Base-by-base conservation (phyloP, 2,329 filamentous ascomycete species). In the Hypoxylon sp. region DNA sequence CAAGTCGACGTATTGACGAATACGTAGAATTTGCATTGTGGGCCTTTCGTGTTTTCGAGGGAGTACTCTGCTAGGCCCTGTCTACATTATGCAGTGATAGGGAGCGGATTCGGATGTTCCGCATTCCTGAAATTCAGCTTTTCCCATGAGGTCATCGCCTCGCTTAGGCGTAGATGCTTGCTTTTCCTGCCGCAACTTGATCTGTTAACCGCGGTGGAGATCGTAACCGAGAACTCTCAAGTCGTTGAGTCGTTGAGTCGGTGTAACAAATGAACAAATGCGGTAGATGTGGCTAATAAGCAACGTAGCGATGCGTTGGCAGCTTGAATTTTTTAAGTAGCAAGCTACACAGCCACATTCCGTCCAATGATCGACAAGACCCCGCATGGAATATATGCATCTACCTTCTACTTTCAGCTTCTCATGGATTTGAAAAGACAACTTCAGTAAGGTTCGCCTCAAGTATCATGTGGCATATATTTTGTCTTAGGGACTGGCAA, bases 281-380 rank as follows among this genome's bases (percentile, higher is more conserved):
- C 45, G 53, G 30, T 30, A 64, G 56, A 8, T 64, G 67, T 70
- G 67, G 67, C 67, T 70, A 70, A 70, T 65, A 63, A 63, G 61
- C 60, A 61, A 63, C 59, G 57, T 62, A 60, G 23, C 54, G 57
- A 65, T 70, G 65, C 34, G 67, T 53, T 68, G 67, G 64, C 67
- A 58, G 32, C 30, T 21, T n/a, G 63, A 48, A 58, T 48, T 61
- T 4, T 59, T 39, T 9, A 34, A 46, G 39, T 39, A 39, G 47
- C 43, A 67, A 50, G 34, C 47, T 30, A 59, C 67, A 68, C 61
- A 69, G 63, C 64, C 63, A 67, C 64, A 63, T 59, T 55, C 65
- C 57, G 48, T 60, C 61, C 55, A 57, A 55, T 60, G 61, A 65
- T 70, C 67, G 54, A 37, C 67, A 60, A 58, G 57, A 47, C 65